Conservation (phyloP, 805 yeast species). For the Metschnikowia peoriensis region DNA sequence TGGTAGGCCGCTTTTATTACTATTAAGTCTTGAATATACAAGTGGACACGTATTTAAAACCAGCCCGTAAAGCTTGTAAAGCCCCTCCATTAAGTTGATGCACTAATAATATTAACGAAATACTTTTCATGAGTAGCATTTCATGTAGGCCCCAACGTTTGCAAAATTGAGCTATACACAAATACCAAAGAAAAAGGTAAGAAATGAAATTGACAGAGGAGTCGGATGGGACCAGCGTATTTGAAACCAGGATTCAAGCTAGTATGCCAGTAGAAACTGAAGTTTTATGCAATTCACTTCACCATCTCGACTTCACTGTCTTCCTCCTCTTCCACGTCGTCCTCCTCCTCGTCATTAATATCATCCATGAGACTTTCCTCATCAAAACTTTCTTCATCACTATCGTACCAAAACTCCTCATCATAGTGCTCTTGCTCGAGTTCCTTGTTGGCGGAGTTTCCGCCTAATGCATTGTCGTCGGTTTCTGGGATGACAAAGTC, state of each 20-base stretch:
- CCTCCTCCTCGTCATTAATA: slow-evolving; percentile 51
- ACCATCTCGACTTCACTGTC: slow-evolving; percentile 21
- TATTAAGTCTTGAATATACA: neutral
- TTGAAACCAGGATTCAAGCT: neutral
- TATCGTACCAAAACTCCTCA: slow-evolving; percentile 82
- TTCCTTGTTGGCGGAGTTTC: slow-evolving; percentile 37
- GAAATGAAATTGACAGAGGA: neutral
- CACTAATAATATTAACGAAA: neutral
- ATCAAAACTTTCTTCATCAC: slow-evolving; percentile 46
- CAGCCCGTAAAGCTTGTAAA: neutral
- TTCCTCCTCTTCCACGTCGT: slow-evolving; percentile 53
- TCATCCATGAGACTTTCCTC: slow-evolving; percentile 49
- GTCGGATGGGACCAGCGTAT: neutral
- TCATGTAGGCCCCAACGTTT: neutral
- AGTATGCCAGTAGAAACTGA: neutral
- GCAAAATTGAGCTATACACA: neutral
- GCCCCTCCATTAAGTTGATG: neutral
- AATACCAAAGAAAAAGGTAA: neutral
- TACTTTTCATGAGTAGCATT: no score
- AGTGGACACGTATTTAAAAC: neutral
- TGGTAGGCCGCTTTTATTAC: neutral
- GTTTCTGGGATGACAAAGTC: slow-evolving; percentile 81
- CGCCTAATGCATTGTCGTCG: slow-evolving; percentile 46
- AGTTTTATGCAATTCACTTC: slow-evolving; percentile 4
- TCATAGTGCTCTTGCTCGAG: slow-evolving; percentile 59